phyloP scores from a whole-genome alignment of 2,329 filamentous ascomycete genomes.

The Pseudocercospora musae region DNA sequence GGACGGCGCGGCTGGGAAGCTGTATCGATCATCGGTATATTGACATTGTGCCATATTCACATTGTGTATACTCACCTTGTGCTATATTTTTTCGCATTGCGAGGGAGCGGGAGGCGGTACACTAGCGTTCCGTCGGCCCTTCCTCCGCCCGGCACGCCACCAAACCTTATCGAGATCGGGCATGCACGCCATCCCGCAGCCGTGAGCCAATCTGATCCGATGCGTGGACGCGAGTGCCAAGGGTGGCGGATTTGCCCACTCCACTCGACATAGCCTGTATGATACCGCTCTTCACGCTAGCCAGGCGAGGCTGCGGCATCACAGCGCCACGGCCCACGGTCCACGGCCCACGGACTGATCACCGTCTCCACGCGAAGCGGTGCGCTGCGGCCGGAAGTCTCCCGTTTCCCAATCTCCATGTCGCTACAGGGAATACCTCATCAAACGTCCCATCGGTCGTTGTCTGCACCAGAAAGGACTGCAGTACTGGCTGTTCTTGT shows the following conservation, averaged over 20 bases:
- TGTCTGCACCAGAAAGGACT: not conserved
- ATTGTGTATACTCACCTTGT: too few relatives aligned
- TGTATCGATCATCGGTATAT: too few relatives aligned
- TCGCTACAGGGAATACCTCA: not conserved
- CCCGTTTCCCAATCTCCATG: not conserved
- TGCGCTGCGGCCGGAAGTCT: not conserved
- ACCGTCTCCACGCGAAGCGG: not conserved
- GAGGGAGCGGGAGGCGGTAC: too few relatives aligned
- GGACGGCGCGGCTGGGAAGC: not conserved
- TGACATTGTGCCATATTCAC: too few relatives aligned
- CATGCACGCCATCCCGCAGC: constrained; percentile 2
- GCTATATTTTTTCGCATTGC: too few relatives aligned
- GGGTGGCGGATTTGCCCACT: too few relatives aligned
- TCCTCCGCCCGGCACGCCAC: not conserved
- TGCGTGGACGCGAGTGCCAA: too few relatives aligned
- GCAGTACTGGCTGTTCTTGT: not conserved
- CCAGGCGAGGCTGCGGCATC: not conserved
- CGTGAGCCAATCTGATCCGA: constrained; percentile 9
- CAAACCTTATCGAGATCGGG: not conserved
- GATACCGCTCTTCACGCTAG: not conserved
- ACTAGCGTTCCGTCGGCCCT: not conserved
- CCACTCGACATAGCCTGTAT: not conserved
- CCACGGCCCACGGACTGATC: too few relatives aligned
- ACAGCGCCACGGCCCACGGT: not conserved
- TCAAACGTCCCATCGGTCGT: not conserved